Percentiles rank a stretch among this genome's conserved stretches.
These are phyloP conservation scores for Sarcocystis neurona DNA, from an alignment of 169 alveolate genomes.

Conservation along the genomic window DNA sequence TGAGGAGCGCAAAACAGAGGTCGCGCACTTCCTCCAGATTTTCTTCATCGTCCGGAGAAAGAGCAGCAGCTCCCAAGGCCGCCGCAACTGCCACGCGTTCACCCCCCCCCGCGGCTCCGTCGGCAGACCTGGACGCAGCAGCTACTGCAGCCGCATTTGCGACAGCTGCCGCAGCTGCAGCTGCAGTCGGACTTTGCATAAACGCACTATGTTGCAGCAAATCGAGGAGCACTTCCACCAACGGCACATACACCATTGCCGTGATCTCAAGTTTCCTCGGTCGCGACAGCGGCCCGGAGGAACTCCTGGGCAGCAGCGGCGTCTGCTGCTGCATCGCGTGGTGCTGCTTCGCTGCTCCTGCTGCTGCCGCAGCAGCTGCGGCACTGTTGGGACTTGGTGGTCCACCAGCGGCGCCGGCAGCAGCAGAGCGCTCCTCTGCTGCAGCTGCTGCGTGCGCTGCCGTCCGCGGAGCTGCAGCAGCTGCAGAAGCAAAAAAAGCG, in stretches of 20 bases:
- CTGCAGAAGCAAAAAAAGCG: conserved; percentile 39
- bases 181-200: not conserved
- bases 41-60: not conserved
- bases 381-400: not conserved
- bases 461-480: not conserved
- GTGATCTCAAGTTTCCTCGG: conserved; percentile 12
- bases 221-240: conserved; percentile 50
- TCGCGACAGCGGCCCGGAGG: conserved; percentile 17
- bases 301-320: not conserved
- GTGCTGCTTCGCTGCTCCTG: not conserved
- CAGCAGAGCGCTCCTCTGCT: not conserved
- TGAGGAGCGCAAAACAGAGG: not conserved
- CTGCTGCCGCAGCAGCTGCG: not conserved
- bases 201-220: conserved; percentile 31
- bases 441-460: conserved; percentile 17
- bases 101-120: not conserved
- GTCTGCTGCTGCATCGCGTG: not conserved
- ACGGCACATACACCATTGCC: conserved; percentile 22
- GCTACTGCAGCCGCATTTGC: not conserved
- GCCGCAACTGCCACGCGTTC: not conserved
- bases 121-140: no score
- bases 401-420: conserved; percentile 8
- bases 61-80: not conserved
- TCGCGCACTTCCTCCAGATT: conserved; percentile 6
- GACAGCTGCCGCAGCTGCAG: not conserved